Base-by-base conservation (phyloP, 257 asterid species). In the Osmanthus fragrans region DNA sequence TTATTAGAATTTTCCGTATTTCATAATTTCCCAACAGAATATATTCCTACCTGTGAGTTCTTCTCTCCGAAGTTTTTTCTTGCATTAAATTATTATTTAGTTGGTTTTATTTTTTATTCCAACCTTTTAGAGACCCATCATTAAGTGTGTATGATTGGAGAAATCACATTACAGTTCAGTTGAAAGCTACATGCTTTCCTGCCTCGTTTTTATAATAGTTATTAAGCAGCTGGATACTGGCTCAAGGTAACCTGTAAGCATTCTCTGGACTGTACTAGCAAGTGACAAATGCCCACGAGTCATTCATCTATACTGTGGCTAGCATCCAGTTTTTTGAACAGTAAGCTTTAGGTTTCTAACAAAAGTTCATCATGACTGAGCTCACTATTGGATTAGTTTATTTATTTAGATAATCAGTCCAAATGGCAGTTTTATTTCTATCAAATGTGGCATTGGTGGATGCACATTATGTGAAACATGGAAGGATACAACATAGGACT, bases 401-500 rank as follows among this genome's bases (percentile, higher is more conserved):
- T 56, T 19, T 56, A 56, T 56, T 18, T 19, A 56, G 65, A 47
- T 56, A 27, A 56, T 56, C 23, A 54, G 19, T 7, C 27, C 69
- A 63, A 63, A 27, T 63, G 69, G 69, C 69, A 63, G 69, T 63
- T 27, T 63, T 63, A 63, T 63, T 63, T 63, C 7, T 27, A 63
- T 27, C 16, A 4, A 27, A 63, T 4, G 8, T 27, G n/a, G 18
- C 69, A 63, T 63, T 63, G 36, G 33, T 10, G 69, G 33, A 23
- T 23, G 69, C 69, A 8, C 19, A 10, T 27, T 25, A 10, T 63
- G 33, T 63, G 12, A 60, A n/a, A 60, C 33, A 9, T 83, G 80
- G 78, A 85, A 10, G 70, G 30, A 87, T 51, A 56, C 63, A 66
- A 33, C 82, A 58, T 6, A 5, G 72, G 66, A 56, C 36, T 6